Evolutionary conservation across 495 filamentous ascomycete species (phyloP), one percentile per base, ranked within the genome.

Genomic region (Podospora pseudoanserina): DNA sequence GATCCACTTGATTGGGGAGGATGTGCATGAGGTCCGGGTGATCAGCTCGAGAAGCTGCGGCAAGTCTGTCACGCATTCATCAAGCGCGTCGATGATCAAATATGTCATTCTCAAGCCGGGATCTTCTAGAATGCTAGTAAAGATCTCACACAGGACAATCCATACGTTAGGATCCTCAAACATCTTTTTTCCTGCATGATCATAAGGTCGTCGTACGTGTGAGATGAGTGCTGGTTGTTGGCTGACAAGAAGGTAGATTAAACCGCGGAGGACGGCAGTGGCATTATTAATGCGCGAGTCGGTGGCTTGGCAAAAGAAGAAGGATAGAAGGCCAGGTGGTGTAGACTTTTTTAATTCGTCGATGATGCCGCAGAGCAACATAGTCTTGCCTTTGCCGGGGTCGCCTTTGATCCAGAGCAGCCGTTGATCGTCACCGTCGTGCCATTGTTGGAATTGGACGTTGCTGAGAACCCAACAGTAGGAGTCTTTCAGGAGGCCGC

Each of bases 351-450:
- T 55, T 34, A 83, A 64, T n/a, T 82, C 71, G 23, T 82, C 66
- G 34, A 82, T 79, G 44, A 83, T 79, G 5, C 79, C 78, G 20
- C 71, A 79, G 15, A 85, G 64, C 0, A 84, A 73, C 82, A 85
- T 85, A 1, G 82, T 84, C 74, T 83, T 84, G 49, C 81, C 81
- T 64, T 79, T 83, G n/a, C 81, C 82, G 80, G 84, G 23, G 23
- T 23, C 23, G 23, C 23, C 23, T 1, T 23, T 23, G 23, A 23
- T 23, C 23, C 23, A 23, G 27, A 85, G 77, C 30, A 82, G 69
- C 20, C 68, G 70, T 28, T 60, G 71, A 13, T 78, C 39, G 6
- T 53, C 80, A 63, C 6, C 5, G 11, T 39, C 11, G 11, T 0
- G 11, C 11, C 11, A 39, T 39, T 39, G 11, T 39, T 39, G 11